Evolutionary conservation across 176 grass and related monocot species (phyloP).

Genomic region (Phragmites australis): DNA sequence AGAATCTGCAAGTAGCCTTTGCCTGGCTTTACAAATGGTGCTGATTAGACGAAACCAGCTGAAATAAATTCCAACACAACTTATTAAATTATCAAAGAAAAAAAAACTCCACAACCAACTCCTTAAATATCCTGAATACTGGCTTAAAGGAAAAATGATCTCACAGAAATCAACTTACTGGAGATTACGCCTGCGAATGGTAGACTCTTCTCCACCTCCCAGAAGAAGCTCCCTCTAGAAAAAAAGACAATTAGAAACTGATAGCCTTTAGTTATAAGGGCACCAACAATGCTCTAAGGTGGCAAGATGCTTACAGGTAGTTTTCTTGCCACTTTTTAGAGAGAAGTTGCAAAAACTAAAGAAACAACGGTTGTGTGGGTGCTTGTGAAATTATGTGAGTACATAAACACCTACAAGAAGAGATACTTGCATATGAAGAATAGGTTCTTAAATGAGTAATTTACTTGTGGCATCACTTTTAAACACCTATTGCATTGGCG

Average conservation of each 20-base stretch:
- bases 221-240: slow-evolving; percentile 79
- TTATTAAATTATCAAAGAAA: slow-evolving; percentile 6
- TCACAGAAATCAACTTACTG: slow-evolving; percentile 57
- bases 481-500: background rate
- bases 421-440: background rate
- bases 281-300: background rate
- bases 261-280: slow-evolving; percentile 23
- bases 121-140: slow-evolving; percentile 2
- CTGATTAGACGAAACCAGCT: background rate
- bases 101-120: background rate
- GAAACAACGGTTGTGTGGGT: background rate
- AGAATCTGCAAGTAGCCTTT: background rate
- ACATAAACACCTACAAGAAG: background rate
- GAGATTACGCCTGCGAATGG: slow-evolving; percentile 57
- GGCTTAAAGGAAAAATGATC: slow-evolving; percentile 9
- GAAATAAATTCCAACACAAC: background rate
- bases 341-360: background rate
- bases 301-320: background rate
- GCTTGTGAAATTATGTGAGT: background rate
- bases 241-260: slow-evolving; percentile 35
- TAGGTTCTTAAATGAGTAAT: background rate
- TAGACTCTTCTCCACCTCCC: slow-evolving; percentile 70
- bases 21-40: background rate
- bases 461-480: background rate
- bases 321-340: background rate